Evolutionary conservation across 1,284 basidiomycete species (phyloP).

Genomic region (Marasmius fiardii): DNA sequence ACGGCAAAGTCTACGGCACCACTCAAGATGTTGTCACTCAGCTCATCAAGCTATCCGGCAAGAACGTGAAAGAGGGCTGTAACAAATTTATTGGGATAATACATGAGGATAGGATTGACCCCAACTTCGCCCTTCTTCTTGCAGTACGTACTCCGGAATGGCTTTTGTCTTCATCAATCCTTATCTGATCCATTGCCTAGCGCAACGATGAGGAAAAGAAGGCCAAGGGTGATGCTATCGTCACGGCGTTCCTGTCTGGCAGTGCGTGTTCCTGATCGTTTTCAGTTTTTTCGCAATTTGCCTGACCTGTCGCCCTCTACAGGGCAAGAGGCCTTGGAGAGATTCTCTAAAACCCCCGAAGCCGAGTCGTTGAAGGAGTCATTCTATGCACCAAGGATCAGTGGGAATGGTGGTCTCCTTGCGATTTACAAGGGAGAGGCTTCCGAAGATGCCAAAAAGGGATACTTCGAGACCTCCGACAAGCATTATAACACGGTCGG

Average conservation of each 20-base stretch:
- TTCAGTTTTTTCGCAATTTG: constrained; percentile 5
- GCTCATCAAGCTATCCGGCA: constrained; percentile 42
- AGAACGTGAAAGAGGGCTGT: constrained; percentile 32
- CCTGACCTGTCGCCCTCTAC: background rate
- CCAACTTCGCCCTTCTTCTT: constrained; percentile 51
- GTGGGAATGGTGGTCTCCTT: constrained; percentile 43
- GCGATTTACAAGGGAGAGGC: constrained; percentile 39
- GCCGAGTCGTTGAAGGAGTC: constrained; percentile 39
- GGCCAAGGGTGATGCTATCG: constrained; percentile 37
- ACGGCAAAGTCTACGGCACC: constrained; percentile 42
- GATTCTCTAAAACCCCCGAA: constrained; percentile 37
- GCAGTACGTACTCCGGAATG: constrained; percentile 31
- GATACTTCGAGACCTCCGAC: constrained; percentile 38
- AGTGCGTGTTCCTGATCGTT: constrained; percentile 36
- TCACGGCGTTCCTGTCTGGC: constrained; percentile 36
- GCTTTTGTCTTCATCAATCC: background rate
- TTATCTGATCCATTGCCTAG: constrained; percentile 12
- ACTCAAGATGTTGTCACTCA: constrained; percentile 47
- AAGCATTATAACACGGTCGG: constrained; percentile 37
- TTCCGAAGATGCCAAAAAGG: constrained; percentile 30
- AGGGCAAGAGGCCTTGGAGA: constrained; percentile 42
- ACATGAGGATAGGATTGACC: constrained; percentile 55
- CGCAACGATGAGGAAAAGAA: constrained; percentile 50
- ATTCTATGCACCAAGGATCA: constrained; percentile 52
- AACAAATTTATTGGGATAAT: constrained; percentile 40